Conservation (phyloP, 1,284 basidiomycete genomes). For the Ganoderma boninense region DNA sequence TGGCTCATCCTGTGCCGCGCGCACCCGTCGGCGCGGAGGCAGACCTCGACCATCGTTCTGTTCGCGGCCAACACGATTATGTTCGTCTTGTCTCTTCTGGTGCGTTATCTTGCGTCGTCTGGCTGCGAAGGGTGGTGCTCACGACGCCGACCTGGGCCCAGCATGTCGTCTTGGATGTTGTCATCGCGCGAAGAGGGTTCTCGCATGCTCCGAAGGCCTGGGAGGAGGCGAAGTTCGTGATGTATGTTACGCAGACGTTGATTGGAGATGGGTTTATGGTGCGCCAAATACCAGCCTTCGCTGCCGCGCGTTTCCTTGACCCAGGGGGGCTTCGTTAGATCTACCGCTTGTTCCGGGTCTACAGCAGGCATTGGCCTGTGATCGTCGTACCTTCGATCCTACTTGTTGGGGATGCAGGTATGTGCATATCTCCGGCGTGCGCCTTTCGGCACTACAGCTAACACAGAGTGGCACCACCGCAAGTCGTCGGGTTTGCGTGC, state of each 20-base stretch:
- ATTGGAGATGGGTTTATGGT: conserved; percentile 21
- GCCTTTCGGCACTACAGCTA: background rate
- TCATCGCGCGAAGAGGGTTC: conserved; percentile 5
- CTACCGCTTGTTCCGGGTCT: conserved; percentile 16
- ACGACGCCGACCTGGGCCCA: background rate
- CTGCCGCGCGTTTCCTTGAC: background rate
- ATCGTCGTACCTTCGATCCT: conserved; percentile 8
- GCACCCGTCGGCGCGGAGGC: conserved; percentile 13
- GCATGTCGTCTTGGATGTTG: conserved; percentile 16
- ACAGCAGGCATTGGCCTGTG: conserved; percentile 13
- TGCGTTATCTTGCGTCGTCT: conserved; percentile 3
- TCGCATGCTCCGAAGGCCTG: background rate
- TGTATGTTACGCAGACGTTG: conserved; percentile 14
- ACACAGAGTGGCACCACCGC: background rate
- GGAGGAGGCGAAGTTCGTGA: conserved; percentile 14
- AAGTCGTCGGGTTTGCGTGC: conserved; percentile 20
- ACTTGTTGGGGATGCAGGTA: conserved; percentile 7
- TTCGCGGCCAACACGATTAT: conserved; percentile 15
- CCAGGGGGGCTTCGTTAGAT: conserved; percentile 1
- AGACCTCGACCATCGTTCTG: conserved; percentile 12
- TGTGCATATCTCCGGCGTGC: background rate
- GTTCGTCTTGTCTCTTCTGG: conserved; percentile 13
- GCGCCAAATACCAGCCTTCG: background rate
- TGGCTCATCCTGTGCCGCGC: conserved; percentile 14
- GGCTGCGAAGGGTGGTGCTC: background rate